These are phyloP conservation scores for Neonectria faginata DNA, from an alignment of 2,329 filamentous ascomycete genomes.

Conservation along the genomic window DNA sequence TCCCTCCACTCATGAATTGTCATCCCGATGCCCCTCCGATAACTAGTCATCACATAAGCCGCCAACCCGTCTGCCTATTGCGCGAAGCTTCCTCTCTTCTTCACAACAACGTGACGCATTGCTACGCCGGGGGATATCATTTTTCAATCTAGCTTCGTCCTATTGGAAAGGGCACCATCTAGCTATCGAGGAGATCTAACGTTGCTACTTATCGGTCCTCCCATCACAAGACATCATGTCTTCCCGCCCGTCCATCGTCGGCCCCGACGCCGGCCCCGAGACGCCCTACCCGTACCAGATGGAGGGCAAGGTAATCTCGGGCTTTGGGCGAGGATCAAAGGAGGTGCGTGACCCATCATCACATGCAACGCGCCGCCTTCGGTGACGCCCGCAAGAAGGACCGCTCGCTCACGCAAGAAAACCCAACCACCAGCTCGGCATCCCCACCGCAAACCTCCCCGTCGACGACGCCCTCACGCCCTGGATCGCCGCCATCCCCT, in stretches of 20 bases:
- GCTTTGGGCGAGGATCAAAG: slow-evolving; percentile 93
- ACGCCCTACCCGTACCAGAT: slow-evolving; percentile 85
- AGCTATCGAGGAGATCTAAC: not conserved
- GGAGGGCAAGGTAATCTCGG: slow-evolving; percentile 88
- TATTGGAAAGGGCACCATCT: not conserved
- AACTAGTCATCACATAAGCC: slow-evolving; percentile 17
- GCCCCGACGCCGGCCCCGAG: slow-evolving; percentile 78
- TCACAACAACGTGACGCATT: not conserved
- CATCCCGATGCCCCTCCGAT: slow-evolving; percentile 24
- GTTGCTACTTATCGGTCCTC: not conserved
- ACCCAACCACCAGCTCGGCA: slow-evolving; percentile 75
- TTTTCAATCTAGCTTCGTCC: not conserved
- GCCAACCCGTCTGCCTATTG: not conserved
- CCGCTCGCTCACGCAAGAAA: slow-evolving; percentile 6
- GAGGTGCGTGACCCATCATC: slow-evolving; percentile 66
- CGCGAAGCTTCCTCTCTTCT: not conserved
- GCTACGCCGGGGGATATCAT: not conserved
- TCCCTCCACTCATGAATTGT: not conserved
- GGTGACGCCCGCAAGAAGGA: not conserved
- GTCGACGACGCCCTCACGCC: slow-evolving; percentile 71
- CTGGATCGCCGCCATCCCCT: slow-evolving; percentile 73
- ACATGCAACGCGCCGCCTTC: not conserved
- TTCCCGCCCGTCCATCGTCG: slow-evolving; percentile 75
- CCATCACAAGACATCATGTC: slow-evolving; percentile 41
- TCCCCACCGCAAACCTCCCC: slow-evolving; percentile 93